Percentiles rank a stretch among this genome's conserved stretches.
Evolutionary conservation across 2,329 filamentous ascomycete genomes (phyloP).

Genomic region (Xylaria sp.): DNA sequence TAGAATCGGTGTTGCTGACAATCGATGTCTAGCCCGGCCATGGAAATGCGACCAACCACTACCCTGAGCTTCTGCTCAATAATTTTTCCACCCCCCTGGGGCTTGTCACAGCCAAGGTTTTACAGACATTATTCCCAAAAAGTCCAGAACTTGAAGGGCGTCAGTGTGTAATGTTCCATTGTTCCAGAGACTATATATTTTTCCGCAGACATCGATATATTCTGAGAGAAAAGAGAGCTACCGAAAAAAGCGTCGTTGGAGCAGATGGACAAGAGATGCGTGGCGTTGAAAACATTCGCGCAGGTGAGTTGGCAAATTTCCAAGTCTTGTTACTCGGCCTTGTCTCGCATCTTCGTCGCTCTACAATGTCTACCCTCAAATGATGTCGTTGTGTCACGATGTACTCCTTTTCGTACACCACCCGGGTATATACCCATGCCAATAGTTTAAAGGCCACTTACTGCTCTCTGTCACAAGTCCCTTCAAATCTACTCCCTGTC

Average conservation of each 20-base stretch:
- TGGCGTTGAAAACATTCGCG: constrained; percentile 85
- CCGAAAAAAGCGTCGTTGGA: constrained; percentile 86
- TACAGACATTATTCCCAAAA: constrained; percentile 82
- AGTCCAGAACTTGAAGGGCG: constrained; percentile 85
- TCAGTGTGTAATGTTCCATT: constrained; percentile 88
- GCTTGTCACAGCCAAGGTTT: constrained; percentile 85
- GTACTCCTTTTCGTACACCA: background rate
- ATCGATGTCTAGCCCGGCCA: constrained; percentile 71
- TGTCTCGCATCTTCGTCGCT: background rate
- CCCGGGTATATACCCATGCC: background rate
- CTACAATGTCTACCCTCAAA: background rate
- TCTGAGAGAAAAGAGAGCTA: constrained; percentile 87
- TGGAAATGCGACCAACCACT: constrained; percentile 87
- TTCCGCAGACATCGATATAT: constrained; percentile 89
- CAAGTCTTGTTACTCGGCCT: background rate
- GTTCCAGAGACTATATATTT: constrained; percentile 89
- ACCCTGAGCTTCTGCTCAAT: constrained; percentile 87
- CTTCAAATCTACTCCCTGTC: background rate
- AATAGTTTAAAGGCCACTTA: background rate
- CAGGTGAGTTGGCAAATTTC: constrained; percentile 51
- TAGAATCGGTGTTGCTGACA: constrained; percentile 9
- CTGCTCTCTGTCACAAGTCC: background rate
- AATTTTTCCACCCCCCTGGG: constrained; percentile 95
- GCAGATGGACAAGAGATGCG: constrained; percentile 85
- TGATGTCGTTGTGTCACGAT: background rate